phyloP scores from a whole-genome alignment of 768 basidiomycete species.

The Rhodotorula taiwanensis region DNA sequence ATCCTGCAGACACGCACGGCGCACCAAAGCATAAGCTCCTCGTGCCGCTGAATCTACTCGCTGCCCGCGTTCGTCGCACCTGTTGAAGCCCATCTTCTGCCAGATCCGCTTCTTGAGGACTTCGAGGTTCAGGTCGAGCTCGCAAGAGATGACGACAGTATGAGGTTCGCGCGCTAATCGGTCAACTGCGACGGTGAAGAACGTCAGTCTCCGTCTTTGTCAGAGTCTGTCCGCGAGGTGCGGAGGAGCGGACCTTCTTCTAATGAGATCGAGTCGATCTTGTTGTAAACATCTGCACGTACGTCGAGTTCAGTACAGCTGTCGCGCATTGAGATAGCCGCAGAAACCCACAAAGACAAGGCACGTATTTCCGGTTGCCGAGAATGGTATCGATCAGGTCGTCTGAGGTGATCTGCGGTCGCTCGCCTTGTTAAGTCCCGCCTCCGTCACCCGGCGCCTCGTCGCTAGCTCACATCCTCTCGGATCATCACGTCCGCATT shows the following conservation, averaged over 20 bases:
- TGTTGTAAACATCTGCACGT: conserved; percentile 66
- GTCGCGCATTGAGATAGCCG: background rate
- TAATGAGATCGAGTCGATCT: conserved; percentile 50
- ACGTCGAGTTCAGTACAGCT: conserved; percentile 46
- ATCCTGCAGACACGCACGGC: conserved; percentile 58
- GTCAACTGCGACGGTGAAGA: conserved; percentile 62
- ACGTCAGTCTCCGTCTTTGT: background rate
- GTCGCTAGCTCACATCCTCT: conserved; percentile 65
- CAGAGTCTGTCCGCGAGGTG: too few species aligned
- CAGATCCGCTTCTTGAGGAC: conserved; percentile 50
- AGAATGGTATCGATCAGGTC: conserved; percentile 98
- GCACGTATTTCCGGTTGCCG: conserved; percentile 57
- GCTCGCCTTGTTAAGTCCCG: background rate
- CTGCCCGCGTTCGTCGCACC: conserved; percentile 30
- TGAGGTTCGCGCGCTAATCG: conserved; percentile 72
- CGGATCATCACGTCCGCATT: conserved; percentile 94
- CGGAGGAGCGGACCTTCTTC: conserved; percentile 38
- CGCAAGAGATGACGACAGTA: conserved; percentile 92
- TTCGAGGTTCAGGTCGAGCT: conserved; percentile 72
- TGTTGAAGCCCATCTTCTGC: conserved; percentile 36
- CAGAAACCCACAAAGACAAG: conserved; percentile 15
- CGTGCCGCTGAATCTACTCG: too few species aligned
- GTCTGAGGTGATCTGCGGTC: conserved; percentile 73
- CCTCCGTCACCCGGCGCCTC: background rate
- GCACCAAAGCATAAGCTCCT: background rate